Evolutionary conservation across 106 monocot species (phyloP).

Genomic region (Dendrobium officinale): DNA sequence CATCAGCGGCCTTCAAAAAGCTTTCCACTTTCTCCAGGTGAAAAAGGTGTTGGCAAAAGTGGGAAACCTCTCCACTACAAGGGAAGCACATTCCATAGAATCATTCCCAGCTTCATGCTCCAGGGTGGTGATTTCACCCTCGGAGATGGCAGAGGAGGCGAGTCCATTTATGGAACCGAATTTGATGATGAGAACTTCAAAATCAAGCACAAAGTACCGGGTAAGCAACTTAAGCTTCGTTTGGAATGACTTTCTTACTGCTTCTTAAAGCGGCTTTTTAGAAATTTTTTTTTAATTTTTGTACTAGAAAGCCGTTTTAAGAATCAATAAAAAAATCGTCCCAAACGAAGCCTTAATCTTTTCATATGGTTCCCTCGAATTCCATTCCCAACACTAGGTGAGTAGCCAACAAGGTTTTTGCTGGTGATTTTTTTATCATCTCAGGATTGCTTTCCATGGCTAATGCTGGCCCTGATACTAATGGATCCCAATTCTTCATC

Average conservation of each 20-base stretch:
- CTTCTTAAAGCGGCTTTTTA: too few relatives aligned
- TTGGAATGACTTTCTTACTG: too few relatives aligned
- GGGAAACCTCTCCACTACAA: conserved; percentile 83
- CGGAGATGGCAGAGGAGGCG: conserved; percentile 90
- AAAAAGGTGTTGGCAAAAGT: conserved; percentile 61
- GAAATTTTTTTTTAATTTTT: too few relatives aligned
- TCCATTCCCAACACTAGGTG: neutral
- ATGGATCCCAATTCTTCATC: conserved; percentile 97
- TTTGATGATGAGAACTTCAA: conserved; percentile 96
- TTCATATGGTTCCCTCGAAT: neutral
- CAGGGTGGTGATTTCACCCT: conserved; percentile 88
- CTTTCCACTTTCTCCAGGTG: conserved; percentile 49
- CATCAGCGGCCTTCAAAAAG: conserved; percentile 16
- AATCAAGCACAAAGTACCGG: conserved; percentile 85
- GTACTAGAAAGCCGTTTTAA: too few relatives aligned
- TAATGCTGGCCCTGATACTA: conserved; percentile 75
- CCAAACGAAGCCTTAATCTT: neutral
- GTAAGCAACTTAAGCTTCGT: conserved; percentile 7
- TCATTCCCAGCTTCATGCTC: conserved; percentile 94
- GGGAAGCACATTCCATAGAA: conserved; percentile 90
- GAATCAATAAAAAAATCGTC: too few relatives aligned
- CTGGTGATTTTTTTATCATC: neutral
- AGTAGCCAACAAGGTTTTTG: neutral
- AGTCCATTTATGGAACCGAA: conserved; percentile 74
- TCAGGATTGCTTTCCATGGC: conserved; percentile 87